Evolutionary conservation across 192 early-diverging fungal genomes (phyloP), one percentile per base, ranked within the genome.

Genomic region (Coemansia asiatica): DNA sequence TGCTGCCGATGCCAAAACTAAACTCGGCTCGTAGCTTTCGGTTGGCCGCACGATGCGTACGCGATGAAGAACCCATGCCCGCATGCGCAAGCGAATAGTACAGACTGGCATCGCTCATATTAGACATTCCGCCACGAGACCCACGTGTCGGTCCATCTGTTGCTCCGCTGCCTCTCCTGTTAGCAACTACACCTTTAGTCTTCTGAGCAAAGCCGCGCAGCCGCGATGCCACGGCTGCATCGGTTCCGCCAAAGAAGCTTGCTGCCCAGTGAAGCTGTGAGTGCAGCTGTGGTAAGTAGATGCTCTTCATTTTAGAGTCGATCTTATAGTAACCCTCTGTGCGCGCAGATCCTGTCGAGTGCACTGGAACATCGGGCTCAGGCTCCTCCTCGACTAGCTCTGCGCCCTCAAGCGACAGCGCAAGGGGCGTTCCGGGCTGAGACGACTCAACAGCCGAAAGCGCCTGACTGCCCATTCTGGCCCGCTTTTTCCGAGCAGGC

Each of bases 321-420:
- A 95, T 88, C 51, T 71, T 60, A 66, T 90, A 90, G 68, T 87
- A 91, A 0, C 90, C 91, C 66, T 94, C 88, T 1, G 93, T 94
- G 56, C 95, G 86, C 6, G 94, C 95, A 48, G 86, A 85, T 22
- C 93, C 94, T 15, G 89, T 88, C 38, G 73, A 68, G 61, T 92
- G 85, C 33, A 72, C 66, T 12, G 74, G 83, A 19, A 81, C 68
- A 19, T 61, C 51, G 5, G 66, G 70, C 5, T 23, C 60, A 31
- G 48, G 27, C 13, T 21, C 35, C 9, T 36, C 57, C 12, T 10
- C 59, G 27, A 56, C 23, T 38, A 31, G 58, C 18, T 16, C 54
- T 19, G 35, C 33, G 44, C 46, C 31, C 28, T 10, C 46, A 44
- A 59, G 57, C 56, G 51, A 31, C 26, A 28, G 21, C 16, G 59